A percentile compares a stretch with the other conserved stretches of the same genome.
Conservation (phyloP, 129 eudicot genomes). For the Arctium minus region DNA sequence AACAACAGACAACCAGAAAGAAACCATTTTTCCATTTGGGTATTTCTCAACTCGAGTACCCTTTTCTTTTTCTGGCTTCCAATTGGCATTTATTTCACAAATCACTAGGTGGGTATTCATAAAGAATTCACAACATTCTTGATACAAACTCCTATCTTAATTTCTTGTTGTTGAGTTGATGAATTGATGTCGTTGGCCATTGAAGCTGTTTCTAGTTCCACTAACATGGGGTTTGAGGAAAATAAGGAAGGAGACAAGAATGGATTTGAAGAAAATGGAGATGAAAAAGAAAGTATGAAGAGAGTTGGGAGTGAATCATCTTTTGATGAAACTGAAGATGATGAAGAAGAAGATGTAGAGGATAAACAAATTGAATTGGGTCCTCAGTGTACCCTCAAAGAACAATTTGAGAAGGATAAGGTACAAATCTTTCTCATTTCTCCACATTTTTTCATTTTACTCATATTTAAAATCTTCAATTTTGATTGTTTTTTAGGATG, state of each 20-base stretch:
- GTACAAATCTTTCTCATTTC: slow-evolving; percentile 21
- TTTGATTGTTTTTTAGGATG: slow-evolving; percentile 45
- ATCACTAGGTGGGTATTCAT: slow-evolving; percentile 17
- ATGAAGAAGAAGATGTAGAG: slow-evolving; percentile 42
- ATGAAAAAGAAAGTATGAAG: slow-evolving; percentile 25
- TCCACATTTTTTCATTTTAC: not conserved
- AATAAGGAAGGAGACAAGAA: slow-evolving; percentile 25
- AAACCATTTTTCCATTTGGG: slow-evolving; percentile 13
- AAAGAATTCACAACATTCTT: slow-evolving; percentile 5
- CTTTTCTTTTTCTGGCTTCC: not conserved
- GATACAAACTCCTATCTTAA: not conserved
- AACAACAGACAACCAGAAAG: slow-evolving; percentile 13
- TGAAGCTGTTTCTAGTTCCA: slow-evolving; percentile 41
- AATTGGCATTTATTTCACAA: not conserved
- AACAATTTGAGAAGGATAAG: slow-evolving; percentile 62
- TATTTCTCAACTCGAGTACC: slow-evolving; percentile 2
- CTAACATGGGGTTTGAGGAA: slow-evolving; percentile 40
- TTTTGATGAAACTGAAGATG: slow-evolving; percentile 37
- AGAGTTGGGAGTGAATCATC: slow-evolving; percentile 43
- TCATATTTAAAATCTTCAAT: not conserved
- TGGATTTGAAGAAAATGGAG: slow-evolving; percentile 23
- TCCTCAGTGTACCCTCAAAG: slow-evolving; percentile 58
- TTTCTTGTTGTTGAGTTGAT: not conserved
- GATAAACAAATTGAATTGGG: slow-evolving; percentile 39
- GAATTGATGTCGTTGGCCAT: slow-evolving; percentile 36